Conservation (phyloP, 176 grass and related monocot species). For the Zizania latifolia region DNA sequence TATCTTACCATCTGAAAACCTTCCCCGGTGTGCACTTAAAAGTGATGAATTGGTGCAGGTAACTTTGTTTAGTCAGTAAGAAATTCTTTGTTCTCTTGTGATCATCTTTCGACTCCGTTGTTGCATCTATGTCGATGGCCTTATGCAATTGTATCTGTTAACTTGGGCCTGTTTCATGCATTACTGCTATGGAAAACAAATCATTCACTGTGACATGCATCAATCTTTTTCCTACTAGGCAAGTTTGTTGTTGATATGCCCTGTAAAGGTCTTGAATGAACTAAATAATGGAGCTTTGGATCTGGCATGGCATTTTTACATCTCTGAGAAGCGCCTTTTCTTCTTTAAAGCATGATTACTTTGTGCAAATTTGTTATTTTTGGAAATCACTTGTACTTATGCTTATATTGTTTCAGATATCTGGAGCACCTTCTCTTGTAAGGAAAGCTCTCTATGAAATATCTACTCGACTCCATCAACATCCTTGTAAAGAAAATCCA, state of each 20-base stretch:
- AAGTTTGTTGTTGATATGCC: neutral
- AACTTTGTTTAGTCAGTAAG: too few species aligned
- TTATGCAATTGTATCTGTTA: conserved; percentile 12
- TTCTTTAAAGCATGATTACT: conserved; percentile 14
- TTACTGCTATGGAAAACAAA: conserved; percentile 9
- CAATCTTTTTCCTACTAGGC: neutral
- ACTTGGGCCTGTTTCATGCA: conserved; percentile 19
- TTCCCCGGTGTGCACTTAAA: conserved; percentile 75
- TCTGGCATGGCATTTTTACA: neutral
- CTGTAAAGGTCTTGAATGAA: neutral
- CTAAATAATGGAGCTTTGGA: conserved; percentile 3
- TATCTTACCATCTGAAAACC: conserved; percentile 67
- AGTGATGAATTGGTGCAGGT: conserved; percentile 96
- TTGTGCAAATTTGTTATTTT: conserved; percentile 9
- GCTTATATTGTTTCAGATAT: conserved; percentile 56
- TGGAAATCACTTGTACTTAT: conserved; percentile 14
- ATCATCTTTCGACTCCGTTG: conserved; percentile 13
- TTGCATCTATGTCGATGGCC: conserved; percentile 3
- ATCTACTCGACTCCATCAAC: conserved; percentile 81
- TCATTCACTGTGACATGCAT: neutral
- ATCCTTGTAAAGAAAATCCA: conserved; percentile 84
- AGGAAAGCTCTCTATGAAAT: conserved; percentile 90
- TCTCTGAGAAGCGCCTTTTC: too few species aligned
- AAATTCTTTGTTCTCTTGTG: conserved; percentile 15
- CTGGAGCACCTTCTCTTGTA: conserved; percentile 65